Evolutionary conservation across 148 eudicot species (phyloP).

Genomic region (Dianthus caryophyllus): DNA sequence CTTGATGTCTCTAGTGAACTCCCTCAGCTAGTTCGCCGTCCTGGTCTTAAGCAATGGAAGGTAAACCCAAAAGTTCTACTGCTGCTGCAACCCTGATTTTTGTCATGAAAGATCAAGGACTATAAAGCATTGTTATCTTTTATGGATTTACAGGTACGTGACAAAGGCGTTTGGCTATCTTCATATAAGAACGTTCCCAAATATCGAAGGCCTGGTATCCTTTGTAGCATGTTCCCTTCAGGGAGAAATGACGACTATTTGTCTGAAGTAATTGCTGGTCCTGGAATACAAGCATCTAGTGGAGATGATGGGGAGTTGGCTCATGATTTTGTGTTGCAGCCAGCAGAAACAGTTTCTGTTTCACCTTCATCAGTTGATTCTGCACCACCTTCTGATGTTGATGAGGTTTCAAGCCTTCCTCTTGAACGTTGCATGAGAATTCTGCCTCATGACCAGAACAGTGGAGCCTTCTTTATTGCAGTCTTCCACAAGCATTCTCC

Average conservation of each 20-base stretch:
- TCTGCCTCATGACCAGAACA: conserved; percentile 97
- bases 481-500: conserved; percentile 70
- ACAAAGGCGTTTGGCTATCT: conserved; percentile 77
- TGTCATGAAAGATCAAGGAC: conserved; percentile 4
- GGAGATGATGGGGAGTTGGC: conserved; percentile 26
- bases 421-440: conserved; percentile 94
- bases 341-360: conserved; percentile 21
- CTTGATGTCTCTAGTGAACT: conserved; percentile 86
- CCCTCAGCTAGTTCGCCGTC: conserved; percentile 86
- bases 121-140: conserved; percentile 12
- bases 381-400: conserved; percentile 26
- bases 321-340: conserved; percentile 24
- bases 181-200: conserved; percentile 68
- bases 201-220: conserved; percentile 45
- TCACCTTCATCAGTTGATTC: conserved; percentile 25
- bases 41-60: conserved; percentile 96
- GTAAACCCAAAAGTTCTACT: conserved; percentile 28
- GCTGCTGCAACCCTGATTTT: not conserved
- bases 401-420: conserved; percentile 70
- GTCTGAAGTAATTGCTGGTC: conserved; percentile 27
- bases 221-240: conserved; percentile 89
- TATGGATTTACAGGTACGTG: conserved; percentile 64
- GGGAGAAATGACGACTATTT: conserved; percentile 40
- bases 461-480: conserved; percentile 93
- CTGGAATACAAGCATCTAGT: conserved; percentile 21